Conservation (phyloP, 1,139 yeast species). For the Candida labiduridarum region DNA sequence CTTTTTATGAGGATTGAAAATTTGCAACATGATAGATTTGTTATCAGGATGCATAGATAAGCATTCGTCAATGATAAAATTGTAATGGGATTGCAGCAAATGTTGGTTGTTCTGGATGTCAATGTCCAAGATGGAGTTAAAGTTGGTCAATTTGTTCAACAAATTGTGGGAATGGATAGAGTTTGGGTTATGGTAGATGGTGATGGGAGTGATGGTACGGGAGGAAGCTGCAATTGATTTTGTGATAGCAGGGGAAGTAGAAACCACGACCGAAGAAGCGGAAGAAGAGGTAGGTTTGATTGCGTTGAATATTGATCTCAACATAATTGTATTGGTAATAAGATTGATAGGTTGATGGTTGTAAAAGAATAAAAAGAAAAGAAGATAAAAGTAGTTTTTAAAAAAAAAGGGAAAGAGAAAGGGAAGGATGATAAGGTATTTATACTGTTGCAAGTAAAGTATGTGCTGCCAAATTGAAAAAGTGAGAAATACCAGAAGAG, state of each 20-base stretch:
- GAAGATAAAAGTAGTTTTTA: no score
- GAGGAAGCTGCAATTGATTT: constrained; percentile 2
- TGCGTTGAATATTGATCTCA: not conserved
- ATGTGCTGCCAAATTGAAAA: no score
- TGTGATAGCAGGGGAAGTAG: not conserved
- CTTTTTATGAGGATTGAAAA: constrained; percentile 18
- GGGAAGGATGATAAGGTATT: no score
- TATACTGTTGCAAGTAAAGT: no score
- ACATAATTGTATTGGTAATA: not conserved
- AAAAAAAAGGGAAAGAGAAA: no score
- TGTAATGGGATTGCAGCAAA: constrained; percentile 34
- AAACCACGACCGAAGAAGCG: not conserved
- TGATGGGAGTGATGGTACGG: constrained; percentile 18
- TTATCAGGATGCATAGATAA: constrained; percentile 50
- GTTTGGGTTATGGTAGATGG: constrained; percentile 36
- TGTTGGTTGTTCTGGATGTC: constrained; percentile 27
- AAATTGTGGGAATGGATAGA: constrained; percentile 30
- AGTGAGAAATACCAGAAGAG: no score
- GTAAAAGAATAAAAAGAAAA: no score
- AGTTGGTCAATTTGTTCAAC: constrained; percentile 22
- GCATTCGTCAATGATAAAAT: constrained; percentile 37
- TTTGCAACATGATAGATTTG: constrained; percentile 29
- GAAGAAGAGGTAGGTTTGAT: no score
- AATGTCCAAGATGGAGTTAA: constrained; percentile 12
- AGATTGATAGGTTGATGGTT: not conserved